These are phyloP conservation scores for Sclerotinia nivalis DNA, from an alignment of 2,329 filamentous ascomycete species.

Conservation along the genomic window DNA sequence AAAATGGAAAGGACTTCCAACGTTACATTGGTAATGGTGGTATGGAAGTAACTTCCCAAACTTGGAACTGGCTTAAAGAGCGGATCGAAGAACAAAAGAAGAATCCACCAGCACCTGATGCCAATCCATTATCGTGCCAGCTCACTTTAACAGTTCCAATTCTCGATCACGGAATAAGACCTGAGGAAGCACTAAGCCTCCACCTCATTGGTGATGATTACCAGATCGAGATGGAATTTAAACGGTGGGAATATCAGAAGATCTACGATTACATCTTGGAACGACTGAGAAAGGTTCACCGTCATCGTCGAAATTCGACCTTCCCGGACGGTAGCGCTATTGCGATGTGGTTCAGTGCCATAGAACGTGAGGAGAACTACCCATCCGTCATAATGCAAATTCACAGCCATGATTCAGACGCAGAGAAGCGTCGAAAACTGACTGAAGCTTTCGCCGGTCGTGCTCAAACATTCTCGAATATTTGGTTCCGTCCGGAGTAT, in stretches of 20 bases:
- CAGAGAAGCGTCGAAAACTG: background rate
- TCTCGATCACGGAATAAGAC: background rate
- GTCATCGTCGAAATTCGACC: background rate
- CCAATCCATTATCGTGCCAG: background rate
- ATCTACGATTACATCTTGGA: background rate
- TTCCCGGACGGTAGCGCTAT: slow-evolving; percentile 1
- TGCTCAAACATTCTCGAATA: slow-evolving; percentile 8
- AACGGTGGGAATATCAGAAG: background rate
- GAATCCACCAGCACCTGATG: background rate
- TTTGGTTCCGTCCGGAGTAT: slow-evolving; percentile 33
- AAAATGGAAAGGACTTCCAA: background rate
- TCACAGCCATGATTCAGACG: background rate
- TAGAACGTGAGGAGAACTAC: slow-evolving; percentile 7
- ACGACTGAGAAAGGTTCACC: background rate
- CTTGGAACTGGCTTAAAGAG: background rate
- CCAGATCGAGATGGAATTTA: background rate
- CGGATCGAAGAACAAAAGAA: background rate
- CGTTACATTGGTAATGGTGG: slow-evolving; percentile 29
- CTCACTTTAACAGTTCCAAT: background rate
- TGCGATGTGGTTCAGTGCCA: slow-evolving; percentile 23
- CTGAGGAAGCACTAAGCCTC: background rate
- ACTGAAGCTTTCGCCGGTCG: background rate
- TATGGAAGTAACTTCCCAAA: slow-evolving; percentile 26
- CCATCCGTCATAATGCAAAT: slow-evolving; percentile 12
- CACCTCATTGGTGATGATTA: slow-evolving; percentile 16